A percentile compares a stretch with the other conserved stretches of the same genome.
These are phyloP conservation scores for Stylonectria norvegica DNA, from an alignment of 2,329 filamentous ascomycete species.

Conservation along the genomic window DNA sequence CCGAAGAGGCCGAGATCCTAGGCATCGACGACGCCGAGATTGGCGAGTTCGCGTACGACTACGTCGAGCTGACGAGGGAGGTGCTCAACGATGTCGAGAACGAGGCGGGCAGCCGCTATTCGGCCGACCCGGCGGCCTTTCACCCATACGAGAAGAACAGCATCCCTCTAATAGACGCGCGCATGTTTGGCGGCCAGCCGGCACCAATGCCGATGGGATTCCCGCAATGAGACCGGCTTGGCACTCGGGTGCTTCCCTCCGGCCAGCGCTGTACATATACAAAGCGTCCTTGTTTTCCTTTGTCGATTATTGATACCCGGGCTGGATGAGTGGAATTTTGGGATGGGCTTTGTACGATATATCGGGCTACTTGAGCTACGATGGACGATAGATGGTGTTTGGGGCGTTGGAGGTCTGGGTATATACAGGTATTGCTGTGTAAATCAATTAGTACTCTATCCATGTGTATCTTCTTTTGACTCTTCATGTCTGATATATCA, in stretches of 20 bases:
- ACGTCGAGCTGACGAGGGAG: constrained; percentile 73
- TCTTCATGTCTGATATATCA: too few relatives aligned
- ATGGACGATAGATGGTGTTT: too few relatives aligned
- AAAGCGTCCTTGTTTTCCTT: constrained; percentile 21
- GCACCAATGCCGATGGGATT: constrained; percentile 21
- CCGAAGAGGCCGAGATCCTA: constrained; percentile 74
- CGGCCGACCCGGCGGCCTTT: constrained; percentile 38
- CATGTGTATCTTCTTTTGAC: too few relatives aligned
- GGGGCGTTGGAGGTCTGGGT: too few relatives aligned
- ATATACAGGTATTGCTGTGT: too few relatives aligned
- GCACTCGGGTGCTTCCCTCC: neutral
- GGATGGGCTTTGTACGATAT: too few relatives aligned
- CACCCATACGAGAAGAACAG: constrained; percentile 48
- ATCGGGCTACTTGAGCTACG: too few relatives aligned
- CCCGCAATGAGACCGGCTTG: constrained; percentile 14
- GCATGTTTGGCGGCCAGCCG: constrained; percentile 36
- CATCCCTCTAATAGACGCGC: constrained; percentile 45
- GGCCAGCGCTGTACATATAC: constrained; percentile 16
- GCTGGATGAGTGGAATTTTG: too few relatives aligned
- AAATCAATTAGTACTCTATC: too few relatives aligned
- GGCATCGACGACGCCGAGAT: constrained; percentile 89
- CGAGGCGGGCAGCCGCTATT: constrained; percentile 43
- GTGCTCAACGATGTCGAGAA: constrained; percentile 46
- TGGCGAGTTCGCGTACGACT: constrained; percentile 94
- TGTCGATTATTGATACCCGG: constrained; percentile 27